Evolutionary conservation across 768 basidiomycete species (phyloP).

Genomic region (Leccinum disarticulatum): DNA sequence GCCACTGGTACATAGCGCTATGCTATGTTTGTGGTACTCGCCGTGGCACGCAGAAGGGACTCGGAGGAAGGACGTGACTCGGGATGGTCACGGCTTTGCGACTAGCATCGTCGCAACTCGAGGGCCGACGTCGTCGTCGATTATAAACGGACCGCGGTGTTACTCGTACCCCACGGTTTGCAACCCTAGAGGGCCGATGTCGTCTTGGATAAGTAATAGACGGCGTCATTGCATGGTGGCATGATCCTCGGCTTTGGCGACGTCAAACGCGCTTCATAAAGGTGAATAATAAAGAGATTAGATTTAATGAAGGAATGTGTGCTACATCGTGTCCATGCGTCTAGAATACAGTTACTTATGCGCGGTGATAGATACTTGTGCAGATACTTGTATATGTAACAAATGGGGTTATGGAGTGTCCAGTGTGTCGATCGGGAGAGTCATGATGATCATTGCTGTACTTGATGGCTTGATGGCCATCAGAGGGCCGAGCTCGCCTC

Average conservation of each 20-base stretch:
- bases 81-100: too few relatives aligned
- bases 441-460: not conserved
- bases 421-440: not conserved
- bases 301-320: not conserved
- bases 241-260: not conserved
- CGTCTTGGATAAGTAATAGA: too few relatives aligned
- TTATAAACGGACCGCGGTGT: too few relatives aligned
- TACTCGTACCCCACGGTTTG: too few relatives aligned
- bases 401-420: not conserved
- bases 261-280: not conserved
- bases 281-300: not conserved
- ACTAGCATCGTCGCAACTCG: too few relatives aligned
- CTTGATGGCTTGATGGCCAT: not conserved
- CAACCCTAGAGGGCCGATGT: too few relatives aligned
- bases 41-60: too few relatives aligned
- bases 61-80: too few relatives aligned
- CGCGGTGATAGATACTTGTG: not conserved
- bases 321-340: not conserved
- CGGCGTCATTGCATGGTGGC: not conserved
- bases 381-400: not conserved
- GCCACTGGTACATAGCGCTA: too few relatives aligned
- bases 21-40: too few relatives aligned
- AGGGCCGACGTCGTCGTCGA: too few relatives aligned
- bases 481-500: slow-evolving; percentile 1
- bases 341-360: not conserved